Base-by-base conservation (phyloP, 108 stramenopile species). In the Nitzschia sp. region DNA sequence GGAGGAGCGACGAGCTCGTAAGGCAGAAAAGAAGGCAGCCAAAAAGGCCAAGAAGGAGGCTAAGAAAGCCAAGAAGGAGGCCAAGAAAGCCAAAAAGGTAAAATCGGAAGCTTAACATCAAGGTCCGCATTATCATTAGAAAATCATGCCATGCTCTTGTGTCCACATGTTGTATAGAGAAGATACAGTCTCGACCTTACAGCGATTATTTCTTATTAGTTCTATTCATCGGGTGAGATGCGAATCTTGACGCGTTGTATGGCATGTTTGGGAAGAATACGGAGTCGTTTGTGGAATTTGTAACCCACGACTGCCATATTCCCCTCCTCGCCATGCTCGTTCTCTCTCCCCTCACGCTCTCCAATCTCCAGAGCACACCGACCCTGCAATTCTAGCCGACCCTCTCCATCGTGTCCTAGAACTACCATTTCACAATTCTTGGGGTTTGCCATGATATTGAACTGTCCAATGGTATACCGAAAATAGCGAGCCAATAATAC, bases 401-500 rank as follows among this genome's bases (percentile, higher is more conserved):
- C 93, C 10, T 69, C 60, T 38, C 88, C 88, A 71, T 89, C 82
- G 72, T 94, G 93, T 11, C 71, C 90, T 65, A 97, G 63, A 10
- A 88, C 67, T 25, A 94, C 78, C 81, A 95, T 89, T 74, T 94
- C 92, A 65, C 95, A 93, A 72, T 95, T 97, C 50, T 75, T 76
- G 3, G 95, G 95, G 83, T 97, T 97, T 19, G 87, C 82, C 39
- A 95, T 73, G 53, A 85, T 78, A 59, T 94, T 83, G 69, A 95
- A 95, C 69, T 92, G 86, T 69, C 90, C 88, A 57, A 96, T 92
- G 5, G 89, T 89, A 76, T 94, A 97, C 11, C 93, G 90, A 80
- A 95, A 97, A 79, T 95, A 97, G 46, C 96, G 79, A 29, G 93
- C 89, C 52, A 97, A 71, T 22, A 97, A 80, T 20, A 94, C 85